These are phyloP conservation scores for Scheffersomyces stambukii DNA, from an alignment of 1,139 yeast species.

Conservation along the genomic window DNA sequence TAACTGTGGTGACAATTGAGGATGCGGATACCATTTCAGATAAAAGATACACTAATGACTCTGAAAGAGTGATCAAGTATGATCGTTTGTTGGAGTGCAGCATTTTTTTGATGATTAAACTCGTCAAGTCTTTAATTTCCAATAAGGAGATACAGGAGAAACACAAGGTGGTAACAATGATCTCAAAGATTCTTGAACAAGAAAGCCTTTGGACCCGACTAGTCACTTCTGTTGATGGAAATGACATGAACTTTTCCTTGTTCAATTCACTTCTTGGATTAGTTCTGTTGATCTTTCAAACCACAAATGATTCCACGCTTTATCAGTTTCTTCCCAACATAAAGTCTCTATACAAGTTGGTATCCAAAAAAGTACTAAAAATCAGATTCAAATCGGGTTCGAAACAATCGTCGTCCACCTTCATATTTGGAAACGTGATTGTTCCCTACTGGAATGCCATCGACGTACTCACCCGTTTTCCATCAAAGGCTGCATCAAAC, in stretches of 20 bases:
- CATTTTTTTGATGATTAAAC: slow-evolving; percentile 44
- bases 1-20: slow-evolving; percentile 53
- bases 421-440: slow-evolving; percentile 42
- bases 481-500: no score
- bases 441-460: slow-evolving; percentile 49
- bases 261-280: slow-evolving; percentile 42
- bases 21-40: slow-evolving; percentile 66
- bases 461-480: slow-evolving; percentile 33
- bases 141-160: slow-evolving; percentile 5
- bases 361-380: slow-evolving; percentile 50
- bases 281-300: slow-evolving; percentile 3
- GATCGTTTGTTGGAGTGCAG: slow-evolving; percentile 54
- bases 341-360: slow-evolving; percentile 35
- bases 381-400: slow-evolving; percentile 36
- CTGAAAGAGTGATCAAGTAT: slow-evolving; percentile 67
- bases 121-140: slow-evolving; percentile 24
- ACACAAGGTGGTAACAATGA: slow-evolving; percentile 7
- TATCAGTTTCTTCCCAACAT: slow-evolving; percentile 12
- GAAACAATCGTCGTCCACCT: slow-evolving; percentile 21
- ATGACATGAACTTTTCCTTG: slow-evolving; percentile 38
- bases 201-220: slow-evolving; percentile 46
- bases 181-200: slow-evolving; percentile 30
- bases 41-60: slow-evolving; percentile 62
- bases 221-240: slow-evolving; percentile 17
- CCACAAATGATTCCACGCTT: slow-evolving; percentile 1